Conservation (phyloP, 129 eudicot genomes). For the Lonicera japonica region DNA sequence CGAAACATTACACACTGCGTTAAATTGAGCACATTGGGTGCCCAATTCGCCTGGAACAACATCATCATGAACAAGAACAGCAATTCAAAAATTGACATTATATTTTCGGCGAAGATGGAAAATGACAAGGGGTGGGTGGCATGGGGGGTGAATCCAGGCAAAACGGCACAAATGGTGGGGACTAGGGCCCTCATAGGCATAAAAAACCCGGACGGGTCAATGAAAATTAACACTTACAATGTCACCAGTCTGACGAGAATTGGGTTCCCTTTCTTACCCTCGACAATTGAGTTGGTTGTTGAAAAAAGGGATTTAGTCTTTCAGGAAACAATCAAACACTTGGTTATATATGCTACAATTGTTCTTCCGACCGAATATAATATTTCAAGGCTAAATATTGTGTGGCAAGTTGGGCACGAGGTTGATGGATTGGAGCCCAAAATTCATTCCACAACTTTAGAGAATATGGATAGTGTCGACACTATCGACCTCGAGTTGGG, state of each 20-base stretch:
- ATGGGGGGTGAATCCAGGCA: constrained; percentile 21
- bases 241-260: constrained; percentile 9
- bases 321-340: neutral
- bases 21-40: constrained; percentile 1
- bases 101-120: constrained; percentile 12
- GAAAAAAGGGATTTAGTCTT: neutral
- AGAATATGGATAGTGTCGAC: neutral
- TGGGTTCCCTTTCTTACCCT: constrained; percentile 11
- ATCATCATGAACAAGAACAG: neutral
- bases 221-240: constrained; percentile 3
- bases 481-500: constrained; percentile 4
- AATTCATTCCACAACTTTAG: constrained; percentile 3
- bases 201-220: constrained; percentile 1
- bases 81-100: constrained; percentile 5
- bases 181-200: constrained; percentile 29
- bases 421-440: neutral
- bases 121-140: constrained; percentile 16
- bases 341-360: constrained; percentile 11
- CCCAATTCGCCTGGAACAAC: constrained; percentile 20
- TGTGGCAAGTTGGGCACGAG: constrained; percentile 19
- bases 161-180: constrained; percentile 17
- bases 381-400: neutral
- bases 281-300: constrained; percentile 7
- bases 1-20: neutral
- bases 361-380: constrained; percentile 10